Evolutionary conservation across 2,329 filamentous ascomycete species (phyloP).

Genomic region (Onygenales sp.): DNA sequence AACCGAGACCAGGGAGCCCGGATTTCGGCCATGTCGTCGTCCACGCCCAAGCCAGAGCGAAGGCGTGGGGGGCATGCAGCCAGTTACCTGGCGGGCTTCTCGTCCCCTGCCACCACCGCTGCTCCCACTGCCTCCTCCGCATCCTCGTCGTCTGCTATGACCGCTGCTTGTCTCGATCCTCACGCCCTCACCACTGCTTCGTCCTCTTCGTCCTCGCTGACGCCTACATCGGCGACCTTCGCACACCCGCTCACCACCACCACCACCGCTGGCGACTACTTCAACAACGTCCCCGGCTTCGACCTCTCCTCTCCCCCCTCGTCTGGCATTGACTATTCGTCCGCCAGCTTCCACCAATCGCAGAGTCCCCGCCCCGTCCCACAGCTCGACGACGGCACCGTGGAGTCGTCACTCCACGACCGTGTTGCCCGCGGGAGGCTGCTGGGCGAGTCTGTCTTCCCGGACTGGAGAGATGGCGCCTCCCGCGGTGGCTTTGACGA

Average conservation of each 20-base stretch:
- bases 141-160: not conserved
- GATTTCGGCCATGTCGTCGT: conserved; percentile 3
- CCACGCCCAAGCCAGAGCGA: not conserved
- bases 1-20: not conserved
- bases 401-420: conserved; percentile 40
- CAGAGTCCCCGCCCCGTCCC: conserved; percentile 7
- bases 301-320: not conserved
- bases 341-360: not conserved
- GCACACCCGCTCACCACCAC: not conserved
- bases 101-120: not conserved
- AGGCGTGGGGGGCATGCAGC: conserved; percentile 5
- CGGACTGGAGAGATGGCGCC: conserved; percentile 49
- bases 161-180: not conserved
- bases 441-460: conserved; percentile 55
- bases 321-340: not conserved
- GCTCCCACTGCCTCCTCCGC: not conserved
- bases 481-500: conserved; percentile 40
- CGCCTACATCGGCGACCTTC: not conserved
- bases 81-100: not conserved
- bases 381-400: conserved; percentile 36
- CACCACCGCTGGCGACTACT: not conserved
- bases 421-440: conserved; percentile 44
- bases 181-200: not conserved
- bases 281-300: not conserved
- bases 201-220: not conserved